Percentiles rank a stretch among this genome's conserved stretches.
Evolutionary conservation across 345 rosid genomes (phyloP).

Genomic region (Populus pruinosa): DNA sequence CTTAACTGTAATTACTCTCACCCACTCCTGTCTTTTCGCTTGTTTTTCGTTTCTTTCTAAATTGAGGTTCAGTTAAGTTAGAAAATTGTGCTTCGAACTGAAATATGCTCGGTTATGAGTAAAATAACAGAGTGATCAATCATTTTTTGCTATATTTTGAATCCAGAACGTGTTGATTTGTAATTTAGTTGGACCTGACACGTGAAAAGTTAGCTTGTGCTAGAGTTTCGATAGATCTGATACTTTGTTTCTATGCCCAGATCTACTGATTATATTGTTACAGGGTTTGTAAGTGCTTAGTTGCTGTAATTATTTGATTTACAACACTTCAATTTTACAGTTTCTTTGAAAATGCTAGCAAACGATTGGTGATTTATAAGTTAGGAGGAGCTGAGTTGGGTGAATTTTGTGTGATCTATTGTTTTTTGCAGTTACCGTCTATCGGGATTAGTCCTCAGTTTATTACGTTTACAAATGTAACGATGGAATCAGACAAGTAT

Average conservation of each 20-base stretch:
- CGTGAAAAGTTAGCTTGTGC: not conserved
- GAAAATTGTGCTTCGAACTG: not conserved
- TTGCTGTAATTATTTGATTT: not conserved
- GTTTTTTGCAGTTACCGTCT: slow-evolving; percentile 58
- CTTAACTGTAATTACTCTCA: slow-evolving; percentile 44
- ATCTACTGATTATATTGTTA: not conserved
- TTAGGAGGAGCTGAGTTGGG: not conserved
- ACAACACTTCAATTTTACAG: not conserved
- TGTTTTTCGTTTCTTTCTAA: not conserved
- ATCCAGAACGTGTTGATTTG: not conserved
- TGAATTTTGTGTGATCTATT: slow-evolving; percentile 14
- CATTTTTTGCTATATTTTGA: slow-evolving; percentile 1
- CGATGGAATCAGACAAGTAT: slow-evolving; percentile 85
- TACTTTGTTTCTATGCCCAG: not conserved
- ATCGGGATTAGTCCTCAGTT: slow-evolving; percentile 73
- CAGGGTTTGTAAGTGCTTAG: not conserved
- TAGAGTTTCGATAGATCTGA: not conserved
- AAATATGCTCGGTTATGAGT: not conserved
- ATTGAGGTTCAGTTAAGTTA: not conserved
- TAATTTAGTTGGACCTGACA: not conserved
- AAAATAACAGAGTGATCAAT: not conserved
- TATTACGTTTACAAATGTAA: slow-evolving; percentile 73
- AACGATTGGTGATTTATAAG: not conserved
- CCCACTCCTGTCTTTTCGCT: not conserved
- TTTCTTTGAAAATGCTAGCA: not conserved